These are phyloP conservation scores for Mycena haematopus DNA, from an alignment of 768 basidiomycete species.

Conservation along the genomic window DNA sequence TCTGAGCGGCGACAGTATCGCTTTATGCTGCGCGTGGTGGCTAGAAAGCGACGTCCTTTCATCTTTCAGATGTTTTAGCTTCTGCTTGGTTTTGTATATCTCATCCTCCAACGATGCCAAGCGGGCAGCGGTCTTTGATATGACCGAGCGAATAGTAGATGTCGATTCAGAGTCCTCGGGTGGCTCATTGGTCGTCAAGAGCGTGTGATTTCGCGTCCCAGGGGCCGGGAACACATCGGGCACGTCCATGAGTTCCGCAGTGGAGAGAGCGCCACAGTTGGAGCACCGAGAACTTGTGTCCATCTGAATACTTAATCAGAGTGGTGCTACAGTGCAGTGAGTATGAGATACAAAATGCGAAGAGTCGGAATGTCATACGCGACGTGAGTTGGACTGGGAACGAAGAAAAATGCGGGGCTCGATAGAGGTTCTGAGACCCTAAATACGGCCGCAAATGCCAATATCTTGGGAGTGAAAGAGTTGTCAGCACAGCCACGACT, in stretches of 20 bases:
- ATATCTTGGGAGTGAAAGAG: too few species aligned
- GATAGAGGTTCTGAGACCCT: too few species aligned
- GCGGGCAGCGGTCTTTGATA: neutral
- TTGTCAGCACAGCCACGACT: too few species aligned
- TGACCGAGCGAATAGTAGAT: neutral
- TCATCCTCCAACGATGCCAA: neutral
- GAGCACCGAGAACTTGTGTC: neutral
- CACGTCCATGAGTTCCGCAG: neutral
- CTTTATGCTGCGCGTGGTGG: neutral
- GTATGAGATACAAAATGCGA: too few species aligned
- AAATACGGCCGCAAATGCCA: too few species aligned
- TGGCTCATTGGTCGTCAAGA: neutral
- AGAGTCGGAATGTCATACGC: too few species aligned
- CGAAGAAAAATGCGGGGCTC: too few species aligned
- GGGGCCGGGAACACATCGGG: neutral
- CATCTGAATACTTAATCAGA: too few species aligned
- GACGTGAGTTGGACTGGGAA: too few species aligned
- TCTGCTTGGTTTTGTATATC: neutral
- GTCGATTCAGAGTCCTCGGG: neutral
- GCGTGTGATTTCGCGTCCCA: neutral
- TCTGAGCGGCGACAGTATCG: constrained; percentile 3
- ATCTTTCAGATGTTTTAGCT: neutral
- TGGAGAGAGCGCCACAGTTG: neutral
- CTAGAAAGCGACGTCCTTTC: neutral
- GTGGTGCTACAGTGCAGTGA: too few species aligned